These are phyloP conservation scores for Dactylellina parvicollis DNA, from an alignment of 2,329 filamentous ascomycete genomes.

Conservation along the genomic window DNA sequence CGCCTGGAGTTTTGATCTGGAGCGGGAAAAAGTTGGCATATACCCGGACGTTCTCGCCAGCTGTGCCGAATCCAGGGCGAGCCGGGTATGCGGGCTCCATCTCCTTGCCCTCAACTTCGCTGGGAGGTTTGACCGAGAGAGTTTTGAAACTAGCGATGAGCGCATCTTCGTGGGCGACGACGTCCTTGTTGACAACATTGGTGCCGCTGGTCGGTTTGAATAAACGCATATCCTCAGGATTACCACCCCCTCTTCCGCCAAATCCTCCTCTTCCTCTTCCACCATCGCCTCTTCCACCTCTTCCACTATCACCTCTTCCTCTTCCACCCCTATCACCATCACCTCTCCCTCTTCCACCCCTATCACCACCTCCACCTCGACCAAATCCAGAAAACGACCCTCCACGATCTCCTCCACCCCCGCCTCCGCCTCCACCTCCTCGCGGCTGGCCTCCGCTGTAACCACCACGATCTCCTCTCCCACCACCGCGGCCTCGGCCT, in stretches of 20 bases:
- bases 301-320: slow-evolving; percentile 3
- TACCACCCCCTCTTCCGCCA: slow-evolving; percentile 57
- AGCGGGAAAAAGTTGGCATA: slow-evolving; percentile 57
- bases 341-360: slow-evolving; percentile 9
- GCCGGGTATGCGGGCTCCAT: slow-evolving; percentile 53
- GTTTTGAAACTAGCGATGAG: slow-evolving; percentile 57
- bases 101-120: slow-evolving; percentile 28
- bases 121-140: slow-evolving; percentile 21
- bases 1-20: slow-evolving; percentile 44
- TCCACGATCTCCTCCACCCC: slow-evolving; percentile 23
- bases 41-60: slow-evolving; percentile 56
- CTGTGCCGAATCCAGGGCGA: slow-evolving; percentile 56
- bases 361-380: slow-evolving; percentile 52
- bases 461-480: slow-evolving; percentile 13
- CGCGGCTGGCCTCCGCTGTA: not conserved
- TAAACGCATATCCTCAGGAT: slow-evolving; percentile 33
- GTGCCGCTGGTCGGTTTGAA: slow-evolving; percentile 50
- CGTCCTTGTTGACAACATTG: slow-evolving; percentile 55
- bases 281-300: slow-evolving; percentile 1
- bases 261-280: slow-evolving; percentile 19
- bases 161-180: slow-evolving; percentile 58
- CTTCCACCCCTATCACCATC: slow-evolving; percentile 2
- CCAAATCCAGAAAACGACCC: no score
- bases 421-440: not conserved
- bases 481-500: slow-evolving; percentile 7